These are phyloP conservation scores for Tetramitus jugosus DNA, from an alignment of 208 protist genomes.

Conservation along the genomic window DNA sequence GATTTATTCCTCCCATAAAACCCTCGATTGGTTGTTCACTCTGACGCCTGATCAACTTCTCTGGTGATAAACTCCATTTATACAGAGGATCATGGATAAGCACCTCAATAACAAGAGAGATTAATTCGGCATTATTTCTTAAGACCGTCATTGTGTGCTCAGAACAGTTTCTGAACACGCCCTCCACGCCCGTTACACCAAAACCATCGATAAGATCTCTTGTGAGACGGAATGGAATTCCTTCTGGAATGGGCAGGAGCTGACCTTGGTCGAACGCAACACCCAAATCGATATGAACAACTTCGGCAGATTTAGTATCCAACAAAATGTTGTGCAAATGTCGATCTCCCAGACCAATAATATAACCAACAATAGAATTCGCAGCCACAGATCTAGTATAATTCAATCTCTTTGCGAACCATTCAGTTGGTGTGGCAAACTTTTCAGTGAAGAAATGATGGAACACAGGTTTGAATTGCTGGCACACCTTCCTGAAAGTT, in stretches of 20 bases:
- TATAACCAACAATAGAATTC: constrained; percentile 80
- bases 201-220: constrained; percentile 90
- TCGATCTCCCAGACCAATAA: constrained; percentile 90
- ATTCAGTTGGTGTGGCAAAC: constrained; percentile 56
- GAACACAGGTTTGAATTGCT: constrained; percentile 74
- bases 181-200: constrained; percentile 75
- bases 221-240: constrained; percentile 91
- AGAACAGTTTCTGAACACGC: constrained; percentile 69
- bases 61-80: constrained; percentile 57
- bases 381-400: constrained; percentile 81
- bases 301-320: constrained; percentile 67
- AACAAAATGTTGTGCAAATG: constrained; percentile 89
- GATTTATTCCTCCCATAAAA: constrained; percentile 27
- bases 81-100: constrained; percentile 90
- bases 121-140: constrained; percentile 50
- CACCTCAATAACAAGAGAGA: constrained; percentile 77
- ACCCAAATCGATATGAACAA: constrained; percentile 91
- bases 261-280: constrained; percentile 80
- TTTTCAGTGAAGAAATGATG: constrained; percentile 90
- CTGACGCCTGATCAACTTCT: constrained; percentile 11
- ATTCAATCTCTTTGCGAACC: constrained; percentile 57
- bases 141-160: constrained; percentile 73
- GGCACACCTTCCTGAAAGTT: constrained; percentile 53
- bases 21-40: background rate
- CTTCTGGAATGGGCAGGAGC: constrained; percentile 75